Conservation (phyloP, 352 stramenopile species). For the Pythium brachiatum region DNA sequence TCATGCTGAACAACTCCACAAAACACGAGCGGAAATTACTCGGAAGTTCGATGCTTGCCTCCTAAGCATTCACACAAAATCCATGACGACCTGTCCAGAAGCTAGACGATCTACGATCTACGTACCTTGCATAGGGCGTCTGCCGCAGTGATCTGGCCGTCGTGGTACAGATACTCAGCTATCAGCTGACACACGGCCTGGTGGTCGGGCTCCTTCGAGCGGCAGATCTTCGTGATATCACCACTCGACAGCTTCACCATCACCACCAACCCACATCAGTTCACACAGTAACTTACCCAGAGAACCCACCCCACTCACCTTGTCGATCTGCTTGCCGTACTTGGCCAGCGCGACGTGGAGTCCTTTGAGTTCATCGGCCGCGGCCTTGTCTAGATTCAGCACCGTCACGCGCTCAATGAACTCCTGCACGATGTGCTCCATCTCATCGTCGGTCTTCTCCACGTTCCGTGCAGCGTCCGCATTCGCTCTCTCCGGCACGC, state of each 20-base stretch:
- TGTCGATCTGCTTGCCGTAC: constrained; percentile 80
- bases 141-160: constrained; percentile 70
- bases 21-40: constrained; percentile 60
- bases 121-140: constrained; percentile 66
- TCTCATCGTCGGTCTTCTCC: constrained; percentile 60
- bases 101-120: not conserved
- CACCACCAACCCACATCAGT: not conserved
- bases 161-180: constrained; percentile 76
- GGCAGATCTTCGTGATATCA: constrained; percentile 68
- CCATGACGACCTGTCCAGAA: too few relatives aligned
- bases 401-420: constrained; percentile 64
- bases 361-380: constrained; percentile 59
- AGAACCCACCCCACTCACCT: constrained; percentile 33
- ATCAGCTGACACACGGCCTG: constrained; percentile 63
- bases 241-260: constrained; percentile 35
- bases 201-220: constrained; percentile 58
- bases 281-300: not conserved
- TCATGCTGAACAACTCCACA: constrained; percentile 61
- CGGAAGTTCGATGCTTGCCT: constrained; percentile 52
- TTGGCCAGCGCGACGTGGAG: constrained; percentile 75
- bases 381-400: constrained; percentile 71
- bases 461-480: constrained; percentile 12
- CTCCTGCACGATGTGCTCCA: constrained; percentile 59
- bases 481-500: constrained; percentile 8
- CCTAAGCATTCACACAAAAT: constrained; percentile 27